Evolutionary conservation across 2,329 filamentous ascomycete species (phyloP), one percentile per base, ranked within the genome.

Genomic region (Botrytis fragariae): DNA sequence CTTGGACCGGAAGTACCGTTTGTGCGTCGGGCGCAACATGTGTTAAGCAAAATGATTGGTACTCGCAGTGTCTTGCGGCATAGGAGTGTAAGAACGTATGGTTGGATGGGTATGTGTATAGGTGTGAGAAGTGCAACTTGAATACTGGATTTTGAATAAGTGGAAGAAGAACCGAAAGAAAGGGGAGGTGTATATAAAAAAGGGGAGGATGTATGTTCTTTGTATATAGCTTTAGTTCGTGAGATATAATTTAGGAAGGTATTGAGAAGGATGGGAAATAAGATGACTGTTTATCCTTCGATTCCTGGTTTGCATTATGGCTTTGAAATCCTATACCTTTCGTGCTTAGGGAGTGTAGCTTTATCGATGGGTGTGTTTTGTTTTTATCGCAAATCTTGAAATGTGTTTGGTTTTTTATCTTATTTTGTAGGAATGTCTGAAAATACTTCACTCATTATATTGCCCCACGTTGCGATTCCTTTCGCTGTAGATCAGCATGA

Each of bases 41-140:
- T 9, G 42, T 8, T 6, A 22, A 18, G 32, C 51, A 48, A 22
- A 73, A 73, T 45, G 2, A 10, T 29, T 73, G 20, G 22, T 73
- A 73, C 42, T 73, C 68, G 4, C 72, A 73, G 29, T 73, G 72
- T 48, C 0, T 63, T 79, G 9, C 42, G 2, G 42, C 14, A 10
- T 72, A 72, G 2, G 9, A 16, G 5, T 7, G 16, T 18, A 2
- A 44, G 42, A 44, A 45, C 22, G 18, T 45, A 45, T 7, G 44
- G 5, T 9, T 4, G 16, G 20, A 3, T 54, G 32, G 3, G 20
- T 1, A 7, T 29, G 64, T 20, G 20, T n/a, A 29, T 42, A 29
- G 12, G 18, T 3, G 12, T 57, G 51, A 8, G n/a, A 9, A 57
- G 51, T 29, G 3, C 6, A 18, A 6, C 29, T 57, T 39, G 18